These are phyloP conservation scores for Linum usitatissimum DNA, from an alignment of 345 rosid species.

Conservation along the genomic window DNA sequence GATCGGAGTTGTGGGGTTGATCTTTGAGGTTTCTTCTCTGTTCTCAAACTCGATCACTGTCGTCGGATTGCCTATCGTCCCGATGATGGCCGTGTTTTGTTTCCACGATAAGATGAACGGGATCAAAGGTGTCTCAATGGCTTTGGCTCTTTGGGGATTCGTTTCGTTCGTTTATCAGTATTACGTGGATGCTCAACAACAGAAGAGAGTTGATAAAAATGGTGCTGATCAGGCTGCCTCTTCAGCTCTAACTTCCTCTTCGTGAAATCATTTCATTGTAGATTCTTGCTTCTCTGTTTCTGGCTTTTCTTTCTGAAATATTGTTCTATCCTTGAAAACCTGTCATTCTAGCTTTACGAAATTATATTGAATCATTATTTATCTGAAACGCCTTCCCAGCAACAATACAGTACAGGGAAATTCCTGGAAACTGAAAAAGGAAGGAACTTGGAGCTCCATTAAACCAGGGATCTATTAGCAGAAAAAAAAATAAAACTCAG, in stretches of 20 bases:
- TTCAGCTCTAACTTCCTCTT: not conserved
- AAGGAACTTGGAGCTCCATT: too few relatives aligned
- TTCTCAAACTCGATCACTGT: constrained; percentile 38
- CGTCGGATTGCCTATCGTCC: constrained; percentile 46
- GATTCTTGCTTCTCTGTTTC: too few relatives aligned
- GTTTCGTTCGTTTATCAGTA: constrained; percentile 47
- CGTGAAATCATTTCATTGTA: too few relatives aligned
- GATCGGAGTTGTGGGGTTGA: constrained; percentile 37
- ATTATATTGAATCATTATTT: too few relatives aligned
- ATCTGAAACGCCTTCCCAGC: too few relatives aligned
- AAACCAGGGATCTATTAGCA: too few relatives aligned
- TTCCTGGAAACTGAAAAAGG: too few relatives aligned
- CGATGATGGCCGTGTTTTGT: constrained; percentile 39
- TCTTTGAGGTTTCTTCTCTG: constrained; percentile 50
- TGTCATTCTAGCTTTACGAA: too few relatives aligned
- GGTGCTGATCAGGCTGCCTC: not conserved
- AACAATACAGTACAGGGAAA: too few relatives aligned
- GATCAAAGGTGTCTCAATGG: constrained; percentile 48
- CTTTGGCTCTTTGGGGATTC: constrained; percentile 60
- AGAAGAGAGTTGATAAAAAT: not conserved
- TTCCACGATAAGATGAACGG: constrained; percentile 50
- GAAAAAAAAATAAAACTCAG: too few relatives aligned
- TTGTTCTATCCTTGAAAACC: too few relatives aligned
- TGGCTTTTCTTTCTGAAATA: too few relatives aligned
- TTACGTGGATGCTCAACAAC: constrained; percentile 28